Base-by-base conservation (phyloP, 2,329 filamentous ascomycete genomes). In the Exophiala sp. region DNA sequence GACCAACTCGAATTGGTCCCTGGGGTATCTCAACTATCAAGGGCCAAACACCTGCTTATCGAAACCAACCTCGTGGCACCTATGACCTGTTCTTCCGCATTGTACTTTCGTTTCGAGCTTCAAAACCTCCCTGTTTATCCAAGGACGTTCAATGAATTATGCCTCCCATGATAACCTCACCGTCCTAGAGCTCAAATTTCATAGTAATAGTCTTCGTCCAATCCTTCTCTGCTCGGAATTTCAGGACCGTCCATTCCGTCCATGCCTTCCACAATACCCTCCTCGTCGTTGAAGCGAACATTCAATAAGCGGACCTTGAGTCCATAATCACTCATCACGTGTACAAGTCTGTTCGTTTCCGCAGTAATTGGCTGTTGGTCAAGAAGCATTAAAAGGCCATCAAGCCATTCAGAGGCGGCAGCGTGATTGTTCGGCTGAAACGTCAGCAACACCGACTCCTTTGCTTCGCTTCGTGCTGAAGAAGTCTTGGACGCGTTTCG, bases 341-440 rank as follows among this genome's bases (percentile, higher is more conserved):
- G 84, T 50, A 96, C 86, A 58, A 97, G 75, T 71, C 94, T 95
- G 68, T 87, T 92, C 34, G 94, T 97, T 73, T 97, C 92, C 2
- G 91, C 84, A n/a, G 94, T 99, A 68, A 99, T 96, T 16, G 94
- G 94, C 55, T 91, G 84, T 71, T 99, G 94, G 67, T 95, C 91
- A 20, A 99, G 79, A 50, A 99, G 78, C 91, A 99, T 95, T 52
- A 97, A 79, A 60, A 99, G 75, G 1, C 94, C 94, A 69, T 99
- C 94, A 4, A 99, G 79, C 94, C 94, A 99, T 72, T 99, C 94
- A 0, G 91, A 95, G 8, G 94, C 94, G 44, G 94, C 75, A 60
- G 84, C 89, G 67, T 94, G 87, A 54, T 84, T 88, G 55, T 84
- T 76, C 5, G 92, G 91, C 69, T 90, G 85, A 48, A 99, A 78